Evolutionary conservation across 345 rosid genomes (phyloP).

Genomic region (Zanthoxylum bungeanum): DNA sequence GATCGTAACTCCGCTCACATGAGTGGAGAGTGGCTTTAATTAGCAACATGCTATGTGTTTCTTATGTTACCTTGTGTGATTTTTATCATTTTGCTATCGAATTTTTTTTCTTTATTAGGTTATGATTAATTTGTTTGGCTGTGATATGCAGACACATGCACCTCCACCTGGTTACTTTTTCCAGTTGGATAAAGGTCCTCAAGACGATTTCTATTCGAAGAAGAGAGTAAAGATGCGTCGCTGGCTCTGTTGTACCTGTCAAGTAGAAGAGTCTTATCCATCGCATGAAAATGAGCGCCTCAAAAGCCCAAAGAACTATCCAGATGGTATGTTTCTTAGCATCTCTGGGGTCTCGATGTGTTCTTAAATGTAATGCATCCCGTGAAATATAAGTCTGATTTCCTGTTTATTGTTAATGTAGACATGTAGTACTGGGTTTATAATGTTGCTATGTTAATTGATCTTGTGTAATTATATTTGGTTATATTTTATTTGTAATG

Average conservation of each 20-base stretch:
- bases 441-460: background rate
- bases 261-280: slow-evolving; percentile 68
- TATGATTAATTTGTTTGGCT: too few species aligned
- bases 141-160: slow-evolving; percentile 49
- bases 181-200: slow-evolving; percentile 45
- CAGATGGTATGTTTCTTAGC: slow-evolving; percentile 52
- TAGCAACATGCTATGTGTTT: too few species aligned
- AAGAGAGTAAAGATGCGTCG: slow-evolving; percentile 81
- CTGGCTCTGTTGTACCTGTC: slow-evolving; percentile 94
- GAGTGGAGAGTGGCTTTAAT: too few species aligned
- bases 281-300: slow-evolving; percentile 50
- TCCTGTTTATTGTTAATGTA: background rate
- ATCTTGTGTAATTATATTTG: background rate
- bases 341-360: background rate
- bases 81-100: too few species aligned
- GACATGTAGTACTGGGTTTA: too few species aligned
- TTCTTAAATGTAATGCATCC: background rate
- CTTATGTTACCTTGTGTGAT: too few species aligned
- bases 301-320: slow-evolving; percentile 48
- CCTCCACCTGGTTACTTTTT: slow-evolving; percentile 50
- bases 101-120: too few species aligned
- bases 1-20: too few species aligned
- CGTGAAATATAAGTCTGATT: background rate
- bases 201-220: slow-evolving; percentile 48
- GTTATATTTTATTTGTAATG: background rate